Evolutionary conservation across 805 yeast species (phyloP), one percentile per base, ranked within the genome.

Genomic region (Barnettozyma sucrosica): DNA sequence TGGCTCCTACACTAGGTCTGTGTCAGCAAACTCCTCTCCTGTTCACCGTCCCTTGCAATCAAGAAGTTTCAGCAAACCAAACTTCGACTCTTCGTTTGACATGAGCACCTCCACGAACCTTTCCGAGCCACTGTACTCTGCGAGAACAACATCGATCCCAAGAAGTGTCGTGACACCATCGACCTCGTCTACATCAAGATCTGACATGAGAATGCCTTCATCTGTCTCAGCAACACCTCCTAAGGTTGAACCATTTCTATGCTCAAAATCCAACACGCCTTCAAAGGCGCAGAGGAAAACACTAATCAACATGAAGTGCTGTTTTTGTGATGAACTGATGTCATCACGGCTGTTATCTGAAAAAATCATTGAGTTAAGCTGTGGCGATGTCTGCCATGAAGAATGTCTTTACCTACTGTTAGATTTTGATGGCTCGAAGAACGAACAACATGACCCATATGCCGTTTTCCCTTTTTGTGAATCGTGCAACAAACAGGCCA

Each of bases 301-400:
- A n/a, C 39, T 55, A 21, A 52, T 51, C 14, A 46, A 54, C 39
- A 26, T 42, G 3, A 41, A 47, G 20, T 75, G 80, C 50, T 71
- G 72, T 45, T 67, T 74, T 20, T 75, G 80, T 54, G 68, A 67
- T 1, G 79, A 75, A 45, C 55, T 61, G 1, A 55, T 74, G 3
- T 59, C 67, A 14, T 62, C 69, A 11, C 71, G 65, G 34, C 56
- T 75, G 14, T 56, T 55, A 3, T 49, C 51, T 18, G 80, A 75
- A 54, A 61, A 56, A 39, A 52, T 70, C 13, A 58, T 75, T 24
- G 66, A 65, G 36, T 56, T 75, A 26, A 57, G 54, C 10, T 75
- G 80, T 58, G 77, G 75, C 7, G 75, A 74, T 49, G 60, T 63
- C 20, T 63, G 73, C 34, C 80, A 75, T 51, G 74, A 71, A 37